Conservation (phyloP, 768 basidiomycete genomes). For the Lactifluus piperatus region DNA sequence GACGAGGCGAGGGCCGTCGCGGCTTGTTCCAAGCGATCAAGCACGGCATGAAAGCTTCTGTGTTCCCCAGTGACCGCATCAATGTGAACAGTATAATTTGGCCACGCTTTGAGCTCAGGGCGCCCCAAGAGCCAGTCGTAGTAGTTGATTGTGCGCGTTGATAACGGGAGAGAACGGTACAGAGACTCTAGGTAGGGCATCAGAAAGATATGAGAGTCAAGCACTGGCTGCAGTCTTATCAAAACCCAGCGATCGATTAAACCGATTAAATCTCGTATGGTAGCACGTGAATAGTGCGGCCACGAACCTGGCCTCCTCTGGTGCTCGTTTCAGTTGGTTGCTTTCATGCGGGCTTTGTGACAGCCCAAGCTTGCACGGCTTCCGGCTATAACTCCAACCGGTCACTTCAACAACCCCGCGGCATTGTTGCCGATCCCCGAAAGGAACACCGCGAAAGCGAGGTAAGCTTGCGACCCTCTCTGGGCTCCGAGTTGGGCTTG, state of each 20-base stretch:
- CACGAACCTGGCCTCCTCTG: background rate
- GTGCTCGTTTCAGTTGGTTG: background rate
- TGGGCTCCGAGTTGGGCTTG: too few relatives aligned
- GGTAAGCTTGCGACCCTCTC: background rate
- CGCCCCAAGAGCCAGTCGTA: conserved; percentile 9
- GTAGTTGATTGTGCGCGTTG: conserved; percentile 11
- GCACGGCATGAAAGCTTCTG: conserved; percentile 40
- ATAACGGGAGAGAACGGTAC: background rate
- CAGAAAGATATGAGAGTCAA: background rate
- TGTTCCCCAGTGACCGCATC: conserved; percentile 44
- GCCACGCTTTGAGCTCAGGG: conserved; percentile 11
- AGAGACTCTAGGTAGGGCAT: background rate
- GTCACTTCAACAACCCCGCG: background rate
- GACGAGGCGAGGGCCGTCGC: conserved; percentile 43
- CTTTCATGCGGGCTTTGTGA: too few relatives aligned
- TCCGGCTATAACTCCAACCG: background rate
- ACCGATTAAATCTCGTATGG: background rate
- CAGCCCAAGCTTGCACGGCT: background rate
- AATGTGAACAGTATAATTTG: conserved; percentile 47
- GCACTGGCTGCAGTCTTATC: background rate
- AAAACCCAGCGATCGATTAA: too few relatives aligned
- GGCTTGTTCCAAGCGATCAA: conserved; percentile 42
- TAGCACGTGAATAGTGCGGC: background rate
- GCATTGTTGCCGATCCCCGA: background rate
- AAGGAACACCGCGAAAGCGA: background rate